Evolutionary conservation across 352 stramenopile genomes (phyloP).

Genomic region (Globisporangium okanoganense): DNA sequence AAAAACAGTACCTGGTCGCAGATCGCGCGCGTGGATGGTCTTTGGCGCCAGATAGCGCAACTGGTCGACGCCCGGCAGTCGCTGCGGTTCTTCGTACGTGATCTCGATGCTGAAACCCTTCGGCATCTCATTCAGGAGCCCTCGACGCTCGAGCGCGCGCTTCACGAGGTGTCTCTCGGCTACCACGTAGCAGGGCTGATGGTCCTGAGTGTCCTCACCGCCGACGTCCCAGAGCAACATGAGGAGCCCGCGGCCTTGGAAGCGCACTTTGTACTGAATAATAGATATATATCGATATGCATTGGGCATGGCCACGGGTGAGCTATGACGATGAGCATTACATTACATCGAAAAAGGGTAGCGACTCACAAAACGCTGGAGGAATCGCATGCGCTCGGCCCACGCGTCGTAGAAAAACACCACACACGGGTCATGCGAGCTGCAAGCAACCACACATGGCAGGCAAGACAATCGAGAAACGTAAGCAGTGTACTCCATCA

Average conservation of each 20-base stretch:
- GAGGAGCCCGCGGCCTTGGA: slow-evolving; percentile 51
- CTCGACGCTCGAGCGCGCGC: slow-evolving; percentile 30
- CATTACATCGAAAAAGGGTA: neutral
- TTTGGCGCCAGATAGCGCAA: slow-evolving; percentile 42
- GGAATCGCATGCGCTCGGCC: slow-evolving; percentile 50
- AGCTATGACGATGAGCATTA: neutral
- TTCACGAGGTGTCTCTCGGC: slow-evolving; percentile 58
- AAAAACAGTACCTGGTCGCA: slow-evolving; percentile 18
- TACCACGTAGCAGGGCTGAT: slow-evolving; percentile 46
- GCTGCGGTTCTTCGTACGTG: slow-evolving; percentile 48
- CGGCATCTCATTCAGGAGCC: slow-evolving; percentile 32
- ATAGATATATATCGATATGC: no score
- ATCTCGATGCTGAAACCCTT: slow-evolving; percentile 41
- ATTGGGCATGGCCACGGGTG: neutral
- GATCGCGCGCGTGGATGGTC: slow-evolving; percentile 34
- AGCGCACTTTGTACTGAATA: slow-evolving; percentile 53
- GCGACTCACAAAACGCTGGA: slow-evolving; percentile 55
- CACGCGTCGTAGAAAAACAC: slow-evolving; percentile 80
- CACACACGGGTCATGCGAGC: slow-evolving; percentile 41
- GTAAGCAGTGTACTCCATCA: neutral
- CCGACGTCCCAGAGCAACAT: slow-evolving; percentile 53
- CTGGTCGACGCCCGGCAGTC: slow-evolving; percentile 51
- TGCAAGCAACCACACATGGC: slow-evolving; percentile 10
- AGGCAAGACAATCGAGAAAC: neutral
- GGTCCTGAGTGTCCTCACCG: slow-evolving; percentile 54